Evolutionary conservation across 768 basidiomycete genomes (phyloP).

Genomic region (Naganishia randhawae): DNA sequence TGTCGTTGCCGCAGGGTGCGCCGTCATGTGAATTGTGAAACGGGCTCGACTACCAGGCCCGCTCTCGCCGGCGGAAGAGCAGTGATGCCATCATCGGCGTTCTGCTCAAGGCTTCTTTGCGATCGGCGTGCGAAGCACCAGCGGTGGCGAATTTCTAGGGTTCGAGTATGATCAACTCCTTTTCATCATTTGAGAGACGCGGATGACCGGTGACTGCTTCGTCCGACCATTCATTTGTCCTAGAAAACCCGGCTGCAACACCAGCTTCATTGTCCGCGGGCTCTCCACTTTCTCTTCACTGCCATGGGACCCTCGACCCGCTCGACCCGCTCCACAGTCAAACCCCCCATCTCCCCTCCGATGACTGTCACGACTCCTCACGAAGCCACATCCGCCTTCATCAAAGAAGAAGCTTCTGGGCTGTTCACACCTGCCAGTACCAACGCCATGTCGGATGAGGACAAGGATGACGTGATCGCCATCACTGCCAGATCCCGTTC

Average conservation of each 20-base stretch:
- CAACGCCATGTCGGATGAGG: not conserved
- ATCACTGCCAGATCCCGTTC: not conserved
- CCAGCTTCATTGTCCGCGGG: no score
- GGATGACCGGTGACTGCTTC: no score
- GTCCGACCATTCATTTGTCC: no score
- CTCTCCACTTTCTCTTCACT: not conserved
- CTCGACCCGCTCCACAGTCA: constrained; percentile 10
- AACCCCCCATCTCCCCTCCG: constrained; percentile 13
- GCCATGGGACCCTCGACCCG: constrained; percentile 2
- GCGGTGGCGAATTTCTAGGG: not conserved
- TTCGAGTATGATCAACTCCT: not conserved
- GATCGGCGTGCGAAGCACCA: not conserved
- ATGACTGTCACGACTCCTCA: not conserved
- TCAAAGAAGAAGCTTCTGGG: constrained; percentile 2
- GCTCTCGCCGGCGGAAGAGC: not conserved
- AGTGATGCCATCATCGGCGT: constrained; percentile 1
- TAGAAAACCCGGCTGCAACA: no score
- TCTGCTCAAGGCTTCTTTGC: not conserved
- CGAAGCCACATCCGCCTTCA: not conserved
- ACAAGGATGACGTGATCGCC: constrained; percentile 7
- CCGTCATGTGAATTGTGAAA: not conserved
- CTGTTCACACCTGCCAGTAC: constrained; percentile 10
- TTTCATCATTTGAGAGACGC: no score
- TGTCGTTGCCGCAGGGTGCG: no score
- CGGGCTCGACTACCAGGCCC: not conserved